Evolutionary conservation across 2,329 filamentous ascomycete species (phyloP).

Genomic region (Hortaea sp.): DNA sequence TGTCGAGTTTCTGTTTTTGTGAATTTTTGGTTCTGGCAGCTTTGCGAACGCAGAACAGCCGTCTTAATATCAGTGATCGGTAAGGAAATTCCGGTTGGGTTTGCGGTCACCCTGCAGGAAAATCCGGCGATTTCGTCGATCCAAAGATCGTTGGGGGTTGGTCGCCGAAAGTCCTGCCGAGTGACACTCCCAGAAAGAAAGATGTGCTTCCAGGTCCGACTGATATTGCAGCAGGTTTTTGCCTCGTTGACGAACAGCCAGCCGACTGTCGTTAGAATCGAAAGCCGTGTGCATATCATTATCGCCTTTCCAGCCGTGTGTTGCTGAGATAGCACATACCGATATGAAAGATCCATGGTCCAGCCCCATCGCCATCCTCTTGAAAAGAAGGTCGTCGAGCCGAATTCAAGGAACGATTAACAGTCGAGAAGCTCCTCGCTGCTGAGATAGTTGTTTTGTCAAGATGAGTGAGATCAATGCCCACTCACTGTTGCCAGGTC

Average conservation of each 20-base stretch:
- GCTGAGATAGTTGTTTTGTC: constrained; percentile 8
- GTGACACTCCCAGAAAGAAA: constrained; percentile 27
- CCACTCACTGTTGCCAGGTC: constrained; percentile 20
- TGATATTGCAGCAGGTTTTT: no score
- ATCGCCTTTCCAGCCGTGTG: no score
- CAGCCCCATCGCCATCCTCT: background rate
- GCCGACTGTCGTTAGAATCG: no score
- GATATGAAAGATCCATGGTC: background rate
- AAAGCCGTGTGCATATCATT: no score
- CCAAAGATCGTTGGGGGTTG: constrained; percentile 14
- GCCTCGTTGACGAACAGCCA: no score
- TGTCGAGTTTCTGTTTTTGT: no score
- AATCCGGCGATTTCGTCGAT: constrained; percentile 8
- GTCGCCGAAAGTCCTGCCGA: constrained; percentile 27
- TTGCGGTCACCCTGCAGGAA: constrained; percentile 14
- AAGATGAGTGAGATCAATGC: constrained; percentile 23
- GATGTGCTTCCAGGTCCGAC: no score
- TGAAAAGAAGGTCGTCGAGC: background rate
- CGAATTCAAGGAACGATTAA: background rate
- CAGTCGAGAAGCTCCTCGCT: no score
- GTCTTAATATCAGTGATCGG: background rate
- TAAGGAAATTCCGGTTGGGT: background rate
- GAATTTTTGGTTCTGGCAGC: no score
- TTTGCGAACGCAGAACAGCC: no score
- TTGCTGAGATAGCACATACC: constrained; percentile 8